Percentiles rank a stretch among this genome's conserved stretches.
Conservation (phyloP, 257 asterid genomes). For the Solanum pinnatisectum region DNA sequence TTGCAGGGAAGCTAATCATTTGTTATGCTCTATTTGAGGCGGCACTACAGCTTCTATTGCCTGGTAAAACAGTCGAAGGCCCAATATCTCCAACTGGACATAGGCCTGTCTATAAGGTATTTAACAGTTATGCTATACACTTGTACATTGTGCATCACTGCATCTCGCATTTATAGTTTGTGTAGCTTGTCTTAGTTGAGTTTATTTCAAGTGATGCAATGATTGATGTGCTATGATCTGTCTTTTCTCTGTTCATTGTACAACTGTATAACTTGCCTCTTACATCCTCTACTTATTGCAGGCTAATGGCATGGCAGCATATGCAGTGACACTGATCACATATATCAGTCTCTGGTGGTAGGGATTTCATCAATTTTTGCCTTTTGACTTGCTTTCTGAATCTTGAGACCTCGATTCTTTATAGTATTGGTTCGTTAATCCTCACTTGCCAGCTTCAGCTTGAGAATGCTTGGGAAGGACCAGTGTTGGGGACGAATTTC, state of each 20-base stretch:
- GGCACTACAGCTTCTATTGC: slow-evolving; percentile 76
- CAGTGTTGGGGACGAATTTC: background rate
- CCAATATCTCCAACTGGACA: slow-evolving; percentile 90
- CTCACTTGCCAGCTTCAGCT: background rate
- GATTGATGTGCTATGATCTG: background rate
- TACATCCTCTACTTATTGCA: slow-evolving; percentile 19
- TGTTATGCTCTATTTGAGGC: slow-evolving; percentile 81
- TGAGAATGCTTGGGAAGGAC: background rate
- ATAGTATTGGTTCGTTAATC: background rate
- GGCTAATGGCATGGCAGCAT: slow-evolving; percentile 90
- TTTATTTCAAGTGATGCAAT: background rate
- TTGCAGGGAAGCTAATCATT: slow-evolving; percentile 69
- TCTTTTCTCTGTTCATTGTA: background rate
- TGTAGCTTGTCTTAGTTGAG: background rate
- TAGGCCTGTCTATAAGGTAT: slow-evolving; percentile 83
- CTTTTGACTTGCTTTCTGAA: background rate
- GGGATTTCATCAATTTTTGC: slow-evolving; percentile 10
- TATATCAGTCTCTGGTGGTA: slow-evolving; percentile 92
- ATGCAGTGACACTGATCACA: slow-evolving; percentile 59
- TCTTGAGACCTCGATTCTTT: background rate
- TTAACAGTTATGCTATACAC: background rate
- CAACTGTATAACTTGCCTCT: background rate
- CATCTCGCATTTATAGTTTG: background rate
- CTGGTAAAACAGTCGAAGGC: slow-evolving; percentile 83
- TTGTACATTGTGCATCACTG: background rate